Conservation (phyloP, 2,329 filamentous ascomycete species). For the Ceratocystis colombiana region DNA sequence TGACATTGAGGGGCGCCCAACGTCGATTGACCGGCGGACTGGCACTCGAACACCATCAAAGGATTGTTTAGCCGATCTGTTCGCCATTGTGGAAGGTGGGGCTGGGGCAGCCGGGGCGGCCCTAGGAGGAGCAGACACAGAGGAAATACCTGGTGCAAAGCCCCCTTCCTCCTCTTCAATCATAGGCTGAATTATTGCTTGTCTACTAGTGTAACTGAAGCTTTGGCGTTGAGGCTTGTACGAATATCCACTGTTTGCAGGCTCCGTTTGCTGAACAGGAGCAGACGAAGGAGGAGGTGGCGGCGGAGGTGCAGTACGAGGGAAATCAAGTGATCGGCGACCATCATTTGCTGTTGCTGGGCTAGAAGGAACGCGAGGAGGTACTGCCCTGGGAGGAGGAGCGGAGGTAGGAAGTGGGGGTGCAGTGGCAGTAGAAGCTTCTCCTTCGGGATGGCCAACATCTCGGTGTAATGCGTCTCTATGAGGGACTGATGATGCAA, state of each 20-base stretch:
- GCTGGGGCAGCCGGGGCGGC: constrained; percentile 31
- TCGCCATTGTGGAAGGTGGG: constrained; percentile 27
- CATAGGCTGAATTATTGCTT: constrained; percentile 33
- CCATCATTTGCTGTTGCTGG: constrained; percentile 42
- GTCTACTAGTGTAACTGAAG: constrained; percentile 23
- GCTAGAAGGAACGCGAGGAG: constrained; percentile 52
- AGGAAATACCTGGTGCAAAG: constrained; percentile 31
- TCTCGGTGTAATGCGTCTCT: constrained; percentile 74
- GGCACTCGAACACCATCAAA: constrained; percentile 49
- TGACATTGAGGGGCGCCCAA: constrained; percentile 55
- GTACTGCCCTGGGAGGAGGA: constrained; percentile 37
- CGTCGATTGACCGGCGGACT: constrained; percentile 58
- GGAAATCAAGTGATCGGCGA: constrained; percentile 54
- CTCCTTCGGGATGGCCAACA: constrained; percentile 44
- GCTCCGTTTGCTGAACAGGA: constrained; percentile 26
- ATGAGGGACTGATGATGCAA: constrained; percentile 83
- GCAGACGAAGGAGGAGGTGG: constrained; percentile 14
- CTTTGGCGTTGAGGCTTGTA: constrained; percentile 36
- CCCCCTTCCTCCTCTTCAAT: constrained; percentile 41
- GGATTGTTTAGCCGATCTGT: constrained; percentile 44
- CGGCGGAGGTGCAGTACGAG: constrained; percentile 36
- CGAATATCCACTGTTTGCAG: constrained; percentile 47
- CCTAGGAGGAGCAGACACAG: constrained; percentile 18
- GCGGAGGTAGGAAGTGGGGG: constrained; percentile 36
- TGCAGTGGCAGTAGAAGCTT: constrained; percentile 44